Evolutionary conservation across 345 rosid genomes (phyloP).

Genomic region (Nephelium lappaceum): DNA sequence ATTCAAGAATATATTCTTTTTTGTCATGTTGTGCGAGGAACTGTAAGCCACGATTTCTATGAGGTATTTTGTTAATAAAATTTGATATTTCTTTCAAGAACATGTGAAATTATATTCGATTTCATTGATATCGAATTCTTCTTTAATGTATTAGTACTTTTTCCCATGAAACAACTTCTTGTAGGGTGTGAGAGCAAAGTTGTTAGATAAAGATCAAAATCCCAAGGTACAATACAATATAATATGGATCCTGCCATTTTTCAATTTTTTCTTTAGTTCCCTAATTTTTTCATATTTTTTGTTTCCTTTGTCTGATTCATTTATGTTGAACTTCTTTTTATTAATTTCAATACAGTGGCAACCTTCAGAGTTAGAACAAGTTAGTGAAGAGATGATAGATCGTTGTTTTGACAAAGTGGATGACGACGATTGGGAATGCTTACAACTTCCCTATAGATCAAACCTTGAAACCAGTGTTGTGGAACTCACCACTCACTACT

Average conservation of each 20-base stretch:
- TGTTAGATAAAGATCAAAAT: slow-evolving; percentile 25
- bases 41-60: slow-evolving; percentile 24
- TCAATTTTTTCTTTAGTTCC: too few species aligned
- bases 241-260: too few species aligned
- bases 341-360: slow-evolving; percentile 22
- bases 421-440: slow-evolving; percentile 14
- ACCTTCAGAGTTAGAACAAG: slow-evolving; percentile 26
- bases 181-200: slow-evolving; percentile 25
- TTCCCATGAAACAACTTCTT: too few species aligned
- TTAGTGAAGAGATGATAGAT: slow-evolving; percentile 21
- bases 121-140: too few species aligned
- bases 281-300: too few species aligned
- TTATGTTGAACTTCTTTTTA: too few species aligned
- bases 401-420: slow-evolving; percentile 15
- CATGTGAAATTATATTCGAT: too few species aligned
- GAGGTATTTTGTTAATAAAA: slow-evolving; percentile 22
- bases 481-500: too few species aligned
- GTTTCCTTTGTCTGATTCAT: too few species aligned
- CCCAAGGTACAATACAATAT: slow-evolving; percentile 22
- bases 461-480: not conserved
- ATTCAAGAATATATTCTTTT: slow-evolving; percentile 14
- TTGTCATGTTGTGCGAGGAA: slow-evolving; percentile 23
- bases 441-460: slow-evolving; percentile 9
- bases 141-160: not conserved
- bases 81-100: not conserved